These are phyloP conservation scores for Ustilago sp. DNA, from an alignment of 1,284 basidiomycete species.

Conservation along the genomic window DNA sequence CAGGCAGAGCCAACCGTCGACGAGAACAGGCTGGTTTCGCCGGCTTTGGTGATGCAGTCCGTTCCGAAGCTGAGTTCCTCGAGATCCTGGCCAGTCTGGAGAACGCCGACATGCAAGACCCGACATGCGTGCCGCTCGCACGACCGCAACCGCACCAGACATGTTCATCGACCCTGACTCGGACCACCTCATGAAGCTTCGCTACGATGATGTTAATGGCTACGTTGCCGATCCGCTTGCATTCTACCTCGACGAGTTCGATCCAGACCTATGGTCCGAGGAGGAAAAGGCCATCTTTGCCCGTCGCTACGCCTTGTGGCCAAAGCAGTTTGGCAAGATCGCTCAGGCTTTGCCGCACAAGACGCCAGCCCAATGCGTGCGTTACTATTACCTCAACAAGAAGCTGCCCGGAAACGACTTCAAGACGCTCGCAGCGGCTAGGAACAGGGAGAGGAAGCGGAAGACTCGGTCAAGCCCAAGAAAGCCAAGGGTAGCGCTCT, in stretches of 20 bases:
- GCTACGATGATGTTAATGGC: conserved; percentile 86
- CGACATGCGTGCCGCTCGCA: conserved; percentile 83
- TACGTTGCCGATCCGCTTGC: conserved; percentile 81
- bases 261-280: conserved; percentile 78
- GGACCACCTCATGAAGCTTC: conserved; percentile 73
- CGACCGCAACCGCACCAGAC: conserved; percentile 90
- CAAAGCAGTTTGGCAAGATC: conserved; percentile 93
- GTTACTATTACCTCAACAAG: conserved; percentile 95
- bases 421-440: conserved; percentile 63
- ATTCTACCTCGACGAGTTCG: conserved; percentile 72
- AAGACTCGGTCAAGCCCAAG: conserved; percentile 66
- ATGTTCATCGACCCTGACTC: conserved; percentile 80
- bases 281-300: conserved; percentile 85
- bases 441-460: conserved; percentile 66
- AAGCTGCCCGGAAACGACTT: conserved; percentile 72
- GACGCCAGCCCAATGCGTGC: conserved; percentile 87
- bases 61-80: conserved; percentile 95
- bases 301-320: conserved; percentile 83
- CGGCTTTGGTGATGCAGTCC: conserved; percentile 84
- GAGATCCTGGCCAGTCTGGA: conserved; percentile 93
- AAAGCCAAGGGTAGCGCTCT: conserved; percentile 69
- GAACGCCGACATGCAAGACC: conserved; percentile 90
- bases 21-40: conserved; percentile 51
- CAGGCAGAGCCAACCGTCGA: conserved; percentile 55
- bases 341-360: conserved; percentile 85